Evolutionary conservation across 1,284 basidiomycete species (phyloP), one percentile per base, ranked within the genome.

Genomic region (Apiotrichum gamsii): DNA sequence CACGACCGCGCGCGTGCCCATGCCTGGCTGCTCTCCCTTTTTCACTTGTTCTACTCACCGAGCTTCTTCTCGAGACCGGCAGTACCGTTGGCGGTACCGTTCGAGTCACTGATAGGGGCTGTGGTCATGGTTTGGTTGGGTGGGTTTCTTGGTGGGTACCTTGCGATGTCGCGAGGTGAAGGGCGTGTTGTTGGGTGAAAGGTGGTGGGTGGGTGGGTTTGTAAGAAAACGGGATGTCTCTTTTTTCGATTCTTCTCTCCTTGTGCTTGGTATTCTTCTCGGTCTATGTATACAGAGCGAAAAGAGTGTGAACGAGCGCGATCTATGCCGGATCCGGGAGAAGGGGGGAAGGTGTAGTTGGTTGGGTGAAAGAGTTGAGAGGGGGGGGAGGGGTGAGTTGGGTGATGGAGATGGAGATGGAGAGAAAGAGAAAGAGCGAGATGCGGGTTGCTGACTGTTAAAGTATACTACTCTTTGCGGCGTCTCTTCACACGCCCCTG

Each of bases 11-110:
- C n/a, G n/a, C n/a, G n/a, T n/a, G n/a, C n/a, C n/a, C n/a, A n/a
- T n/a, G n/a, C n/a, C n/a, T n/a, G n/a, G n/a, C n/a, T n/a, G n/a
- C n/a, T n/a, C n/a, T n/a, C n/a, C n/a, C n/a, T n/a, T n/a, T n/a
- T n/a, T n/a, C 15, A 8, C n/a, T 13, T 11, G 9, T 28, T 24
- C 39, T 25, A 78, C 84, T 65, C 61, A 89, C 87, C 80, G 73
- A 90, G 85, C 72, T 83, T 82, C 69, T 79, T 77, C 80, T 91
- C 89, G 68, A 91, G 77, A 75, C 80, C 83, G 73, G 80, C 74
- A 70, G 76, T 76, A 72, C 81, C 83, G 75, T 85, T 85, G 48
- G 44, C 53, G 33, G 25, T 28, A 28, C 47, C 41, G 47, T 55
- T 54, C 33, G 47, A 32, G 52, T 56, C 47, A 45, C 39, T 45